Evolutionary conservation across 495 filamentous ascomycete genomes (phyloP).

Genomic region (Sphaerosporella brunnea): DNA sequence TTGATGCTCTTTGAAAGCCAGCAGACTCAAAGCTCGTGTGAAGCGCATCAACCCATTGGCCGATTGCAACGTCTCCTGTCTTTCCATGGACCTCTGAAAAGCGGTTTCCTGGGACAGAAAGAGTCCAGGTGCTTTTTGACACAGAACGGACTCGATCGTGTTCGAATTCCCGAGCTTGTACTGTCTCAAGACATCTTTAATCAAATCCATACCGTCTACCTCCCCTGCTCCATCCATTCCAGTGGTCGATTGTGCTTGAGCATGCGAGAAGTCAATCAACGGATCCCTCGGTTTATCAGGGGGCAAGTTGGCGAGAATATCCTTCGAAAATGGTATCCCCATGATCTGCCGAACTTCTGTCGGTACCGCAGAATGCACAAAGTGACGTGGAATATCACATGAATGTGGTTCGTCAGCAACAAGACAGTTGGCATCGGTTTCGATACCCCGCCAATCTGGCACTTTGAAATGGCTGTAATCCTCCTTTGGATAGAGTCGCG

Average conservation of each 20-base stretch:
- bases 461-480: slow-evolving; percentile 7
- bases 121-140: slow-evolving; percentile 3
- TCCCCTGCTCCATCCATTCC: neutral
- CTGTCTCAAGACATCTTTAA: neutral
- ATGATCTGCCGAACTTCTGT: neutral
- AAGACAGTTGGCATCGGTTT: slow-evolving; percentile 9
- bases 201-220: neutral
- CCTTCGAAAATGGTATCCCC: neutral
- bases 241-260: neutral
- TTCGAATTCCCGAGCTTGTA: neutral
- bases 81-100: neutral
- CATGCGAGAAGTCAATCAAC: too few relatives aligned
- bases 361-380: neutral
- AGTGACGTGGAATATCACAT: slow-evolving; percentile 12
- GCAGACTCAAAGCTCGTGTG: slow-evolving; percentile 3
- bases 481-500: slow-evolving; percentile 5
- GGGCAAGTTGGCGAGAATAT: neutral
- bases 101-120: slow-evolving; percentile 5
- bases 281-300: too few relatives aligned
- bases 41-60: slow-evolving; percentile 9
- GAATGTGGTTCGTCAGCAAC: slow-evolving; percentile 11
- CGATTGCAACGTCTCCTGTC: neutral
- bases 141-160: slow-evolving; percentile 1
- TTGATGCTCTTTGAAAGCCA: slow-evolving; percentile 9
- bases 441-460: slow-evolving; percentile 12